phyloP scores from a whole-genome alignment of 805 yeast species.

The Candida sanyiensis region DNA sequence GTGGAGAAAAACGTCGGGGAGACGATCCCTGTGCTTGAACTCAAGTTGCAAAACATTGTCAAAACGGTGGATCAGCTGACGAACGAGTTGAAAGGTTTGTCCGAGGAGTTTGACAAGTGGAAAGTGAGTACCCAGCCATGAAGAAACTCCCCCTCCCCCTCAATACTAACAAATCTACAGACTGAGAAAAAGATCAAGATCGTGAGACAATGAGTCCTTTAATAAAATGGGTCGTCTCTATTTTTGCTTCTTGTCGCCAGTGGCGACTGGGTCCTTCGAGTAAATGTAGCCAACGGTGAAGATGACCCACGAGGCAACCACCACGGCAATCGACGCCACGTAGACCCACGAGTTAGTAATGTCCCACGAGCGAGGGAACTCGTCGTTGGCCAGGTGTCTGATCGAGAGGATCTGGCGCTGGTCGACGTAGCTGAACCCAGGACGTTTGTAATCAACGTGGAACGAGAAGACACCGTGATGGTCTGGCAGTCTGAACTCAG shows the following conservation, averaged over 20 bases:
- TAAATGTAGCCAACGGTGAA: slow-evolving; percentile 60
- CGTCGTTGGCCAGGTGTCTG: slow-evolving; percentile 93
- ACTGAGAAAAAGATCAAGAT: slow-evolving; percentile 15
- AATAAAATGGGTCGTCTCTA: slow-evolving; percentile 3
- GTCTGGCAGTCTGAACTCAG: slow-evolving; percentile 73
- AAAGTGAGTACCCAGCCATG: slow-evolving; percentile 27
- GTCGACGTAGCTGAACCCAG: slow-evolving; percentile 63
- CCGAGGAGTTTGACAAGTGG: slow-evolving; percentile 40
- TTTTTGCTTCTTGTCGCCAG: slow-evolving; percentile 20
- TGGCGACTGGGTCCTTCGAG: slow-evolving; percentile 16
- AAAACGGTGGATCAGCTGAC: slow-evolving; percentile 31
- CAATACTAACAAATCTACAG: slow-evolving; percentile 10
- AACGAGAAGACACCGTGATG: slow-evolving; percentile 96
- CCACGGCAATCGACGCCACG: slow-evolving; percentile 61
- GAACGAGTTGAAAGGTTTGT: slow-evolving; percentile 29
- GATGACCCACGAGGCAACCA: slow-evolving; percentile 68
- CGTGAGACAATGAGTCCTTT: slow-evolving; percentile 10
- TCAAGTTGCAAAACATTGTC: slow-evolving; percentile 46
- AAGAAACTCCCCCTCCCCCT: no score
- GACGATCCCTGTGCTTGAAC: slow-evolving; percentile 55
- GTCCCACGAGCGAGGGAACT: slow-evolving; percentile 88
- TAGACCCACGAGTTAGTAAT: slow-evolving; percentile 93
- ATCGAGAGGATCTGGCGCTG: slow-evolving; percentile 72
- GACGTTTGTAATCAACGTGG: slow-evolving; percentile 66
- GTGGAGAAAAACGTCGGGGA: slow-evolving; percentile 80